Evolutionary conservation across 2,329 filamentous ascomycete genomes (phyloP), one percentile per base, ranked within the genome.

Genomic region (Helminthosporium solani): DNA sequence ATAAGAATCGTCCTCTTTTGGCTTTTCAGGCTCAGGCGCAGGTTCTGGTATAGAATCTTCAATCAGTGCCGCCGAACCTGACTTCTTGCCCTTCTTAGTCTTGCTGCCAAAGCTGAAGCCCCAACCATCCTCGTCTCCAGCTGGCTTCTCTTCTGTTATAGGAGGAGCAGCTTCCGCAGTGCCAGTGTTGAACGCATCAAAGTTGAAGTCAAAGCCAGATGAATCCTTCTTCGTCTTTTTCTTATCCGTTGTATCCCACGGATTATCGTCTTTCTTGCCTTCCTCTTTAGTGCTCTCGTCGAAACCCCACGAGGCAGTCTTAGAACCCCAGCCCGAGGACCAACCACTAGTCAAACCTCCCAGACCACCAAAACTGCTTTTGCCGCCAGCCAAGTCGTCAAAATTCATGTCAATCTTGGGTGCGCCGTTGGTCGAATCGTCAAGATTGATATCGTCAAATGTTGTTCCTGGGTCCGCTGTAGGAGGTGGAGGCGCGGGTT

Each of bases 321-420:
- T 38, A 11, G 30, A 46, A 33, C 63, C 61, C 63, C 64, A 68
- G 16, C 58, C 54, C 33, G 57, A 54, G 34, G 54, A 46, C 60
- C 61, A 66, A 28, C 46, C 55, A 37, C 56, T 42, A 16, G 28
- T 48, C 20, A 61, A 40, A 25, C 58, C 54, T 44, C 58, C 59
- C 40, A 67, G 56, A 30, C 58, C 50, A 30, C 58, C 50, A 35
- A 62, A 60, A 46, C 49, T 51, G 51, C 46, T 49, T 56, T 65
- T 63, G 14, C 50, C 33, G 42, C 50, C 49, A 16, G 52, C 54
- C 18, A 60, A 53, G 38, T 64, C 62, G 36, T 70, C 72, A 51
- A 77, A 74, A 50, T 70, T 71, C 49, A 78, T 64, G 48, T 77
- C 73, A 53, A 77, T 70, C 61, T 76, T 75, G 18, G 75, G 75